phyloP scores from a whole-genome alignment of 2,329 filamentous ascomycete genomes.

The Colletotrichum eleusines region DNA sequence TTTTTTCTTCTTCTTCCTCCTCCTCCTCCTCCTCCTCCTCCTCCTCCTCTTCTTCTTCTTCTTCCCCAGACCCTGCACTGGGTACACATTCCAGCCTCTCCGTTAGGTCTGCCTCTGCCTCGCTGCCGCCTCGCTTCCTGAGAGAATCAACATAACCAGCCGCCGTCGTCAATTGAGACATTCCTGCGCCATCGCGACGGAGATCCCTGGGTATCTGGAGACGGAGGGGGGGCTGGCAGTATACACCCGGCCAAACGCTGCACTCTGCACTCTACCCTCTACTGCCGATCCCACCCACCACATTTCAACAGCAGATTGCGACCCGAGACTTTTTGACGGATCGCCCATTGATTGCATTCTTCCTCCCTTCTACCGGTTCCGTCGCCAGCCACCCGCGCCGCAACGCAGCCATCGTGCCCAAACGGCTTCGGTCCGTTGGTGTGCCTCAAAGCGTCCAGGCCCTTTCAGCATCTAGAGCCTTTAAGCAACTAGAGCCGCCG shows the following conservation, averaged over 20 bases:
- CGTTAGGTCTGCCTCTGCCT: neutral
- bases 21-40: neutral
- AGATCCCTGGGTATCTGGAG: constrained; percentile 3
- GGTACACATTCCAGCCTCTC: constrained; percentile 4
- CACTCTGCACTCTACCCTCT: neutral
- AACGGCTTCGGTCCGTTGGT: neutral
- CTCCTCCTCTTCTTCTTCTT: no score
- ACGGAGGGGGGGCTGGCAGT: no score
- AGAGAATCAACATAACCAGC: constrained; percentile 28
- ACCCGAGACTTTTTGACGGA: neutral
- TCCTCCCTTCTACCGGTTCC: neutral
- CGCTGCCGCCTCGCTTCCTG: constrained; percentile 12
- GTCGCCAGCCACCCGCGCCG: constrained; percentile 15
- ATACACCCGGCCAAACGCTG: constrained; percentile 10
- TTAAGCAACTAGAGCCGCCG: neutral
- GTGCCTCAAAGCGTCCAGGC: neutral
- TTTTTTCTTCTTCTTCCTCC: neutral
- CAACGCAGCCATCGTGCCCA: constrained; percentile 17
- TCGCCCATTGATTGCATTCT: neutral
- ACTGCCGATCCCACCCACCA: constrained; percentile 27
- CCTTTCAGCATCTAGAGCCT: neutral
- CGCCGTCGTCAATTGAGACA: constrained; percentile 31
- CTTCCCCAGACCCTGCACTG: neutral
- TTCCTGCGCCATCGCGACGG: constrained; percentile 28
- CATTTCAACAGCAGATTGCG: constrained; percentile 1